These are phyloP conservation scores for Scytalidium lignicola DNA, from an alignment of 2,329 filamentous ascomycete species.

Conservation along the genomic window DNA sequence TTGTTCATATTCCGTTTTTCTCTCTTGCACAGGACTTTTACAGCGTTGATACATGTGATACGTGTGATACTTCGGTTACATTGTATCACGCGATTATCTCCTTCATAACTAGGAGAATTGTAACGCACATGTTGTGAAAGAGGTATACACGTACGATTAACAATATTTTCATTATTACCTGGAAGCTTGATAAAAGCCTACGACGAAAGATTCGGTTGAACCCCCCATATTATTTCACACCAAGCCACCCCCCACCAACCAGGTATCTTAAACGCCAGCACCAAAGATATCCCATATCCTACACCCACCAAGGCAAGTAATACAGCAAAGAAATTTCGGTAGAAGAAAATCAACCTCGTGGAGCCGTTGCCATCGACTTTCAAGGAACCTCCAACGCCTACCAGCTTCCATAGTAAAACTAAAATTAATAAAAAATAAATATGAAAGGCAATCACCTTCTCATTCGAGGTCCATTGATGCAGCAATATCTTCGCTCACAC, in stretches of 20 bases:
- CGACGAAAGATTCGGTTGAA: not conserved
- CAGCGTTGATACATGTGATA: no score
- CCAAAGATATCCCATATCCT: not conserved
- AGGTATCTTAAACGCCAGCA: not conserved
- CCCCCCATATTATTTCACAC: not conserved
- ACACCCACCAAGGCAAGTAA: not conserved
- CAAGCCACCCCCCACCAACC: not conserved
- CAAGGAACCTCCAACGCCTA: not conserved
- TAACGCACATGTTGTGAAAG: no score
- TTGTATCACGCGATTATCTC: no score
- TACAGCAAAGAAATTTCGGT: not conserved
- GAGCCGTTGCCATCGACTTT: constrained; percentile 1
- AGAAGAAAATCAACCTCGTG: not conserved
- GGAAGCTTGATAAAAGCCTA: not conserved
- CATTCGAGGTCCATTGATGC: constrained; percentile 56
- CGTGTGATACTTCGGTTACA: no score
- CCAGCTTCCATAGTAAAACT: not conserved
- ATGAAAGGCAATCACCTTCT: not conserved
- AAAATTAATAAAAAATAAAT: not conserved
- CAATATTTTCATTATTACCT: not conserved
- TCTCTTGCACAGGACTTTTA: no score
- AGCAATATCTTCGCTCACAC: constrained; percentile 59
- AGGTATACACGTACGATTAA: no score
- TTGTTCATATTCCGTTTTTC: no score
- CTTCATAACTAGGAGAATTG: no score